These are phyloP conservation scores for Boletus eberwhitei DNA, from an alignment of 768 basidiomycete species.

Conservation along the genomic window DNA sequence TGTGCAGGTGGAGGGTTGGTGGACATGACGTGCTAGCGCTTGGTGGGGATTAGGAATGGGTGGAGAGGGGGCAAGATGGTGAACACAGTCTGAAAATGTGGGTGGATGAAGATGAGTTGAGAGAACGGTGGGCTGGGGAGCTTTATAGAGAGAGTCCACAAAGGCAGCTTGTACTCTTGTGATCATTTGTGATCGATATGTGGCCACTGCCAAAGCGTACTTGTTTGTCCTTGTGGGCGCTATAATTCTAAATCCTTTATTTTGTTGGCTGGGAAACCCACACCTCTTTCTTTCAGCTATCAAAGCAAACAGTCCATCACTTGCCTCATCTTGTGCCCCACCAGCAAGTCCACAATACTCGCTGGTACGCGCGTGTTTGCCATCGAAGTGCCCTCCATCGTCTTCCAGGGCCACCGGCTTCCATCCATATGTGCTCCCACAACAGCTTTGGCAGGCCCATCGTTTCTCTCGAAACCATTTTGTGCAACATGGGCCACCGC, in stretches of 20 bases:
- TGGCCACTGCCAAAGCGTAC: conserved; percentile 32
- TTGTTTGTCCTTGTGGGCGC: conserved; percentile 50
- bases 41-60: neutral
- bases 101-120: neutral
- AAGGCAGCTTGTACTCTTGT: conserved; percentile 23
- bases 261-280: conserved; percentile 31
- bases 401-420: neutral
- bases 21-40: conserved; percentile 18
- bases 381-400: neutral
- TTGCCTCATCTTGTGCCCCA: neutral
- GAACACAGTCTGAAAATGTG: conserved; percentile 5
- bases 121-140: neutral
- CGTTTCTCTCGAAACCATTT: neutral
- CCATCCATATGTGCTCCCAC: neutral
- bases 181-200: conserved; percentile 34
- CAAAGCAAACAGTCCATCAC: conserved; percentile 1
- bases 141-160: conserved; percentile 29
- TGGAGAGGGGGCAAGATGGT: neutral
- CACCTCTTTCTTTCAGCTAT: conserved; percentile 1
- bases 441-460: neutral
- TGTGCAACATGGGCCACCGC: neutral
- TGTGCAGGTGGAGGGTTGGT: conserved; percentile 2
- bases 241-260: conserved; percentile 24
- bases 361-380: neutral
- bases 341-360: neutral